Base-by-base conservation (phyloP, 164 flowering plant species). In the Santalum album region DNA sequence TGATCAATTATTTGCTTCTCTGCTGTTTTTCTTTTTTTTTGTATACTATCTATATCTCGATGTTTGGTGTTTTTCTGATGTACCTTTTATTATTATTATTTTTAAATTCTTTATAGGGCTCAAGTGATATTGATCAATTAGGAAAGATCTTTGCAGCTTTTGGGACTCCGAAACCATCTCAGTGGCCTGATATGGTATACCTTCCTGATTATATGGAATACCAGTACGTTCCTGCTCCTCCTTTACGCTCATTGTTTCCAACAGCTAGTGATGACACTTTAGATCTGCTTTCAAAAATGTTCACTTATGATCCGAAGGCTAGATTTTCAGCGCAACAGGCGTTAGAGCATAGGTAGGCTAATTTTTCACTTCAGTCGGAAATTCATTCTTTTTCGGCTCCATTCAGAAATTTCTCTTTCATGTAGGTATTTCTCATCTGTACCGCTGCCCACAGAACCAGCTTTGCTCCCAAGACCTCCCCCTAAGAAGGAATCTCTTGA, bases 201-300 rank as follows among this genome's bases (percentile, higher is more conserved):
- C 96, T 94, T 60, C 95, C 99, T 51, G 95, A 85, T 78, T 90
- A 85, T 67, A 84, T 90, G 59, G 95, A 85, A 63, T 90, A 85
- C 67, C 90, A 83, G 54, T 63, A 55, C 72, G 89, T 76, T 53
- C 83, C 85, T 42, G 82, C 90, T 29, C 90, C 82, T 43, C 81
- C 96, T 34, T 59, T 83, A 20, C 86, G 92, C 22, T 72, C 90
- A 29, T 63, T 87, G 68, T 92, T 87, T 59, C 92, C 96, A 24
- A 72, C 77, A 87, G 91, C 88, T 26, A 87, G 95, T 71, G 97
- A 89, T 63, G 97, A 89, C 78, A 64, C 83, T 29, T 60, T 92
- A 59, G 97, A 92, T 71, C 73, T 92, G 49, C 57, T 92, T 44
- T 70, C 90, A n/a, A 92, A 78, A 76, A 85, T 92, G 99, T 85